A percentile compares a stretch with the other conserved stretches of the same genome.
Conservation (phyloP, 257 asterid genomes). For the Paulownia fortunei region DNA sequence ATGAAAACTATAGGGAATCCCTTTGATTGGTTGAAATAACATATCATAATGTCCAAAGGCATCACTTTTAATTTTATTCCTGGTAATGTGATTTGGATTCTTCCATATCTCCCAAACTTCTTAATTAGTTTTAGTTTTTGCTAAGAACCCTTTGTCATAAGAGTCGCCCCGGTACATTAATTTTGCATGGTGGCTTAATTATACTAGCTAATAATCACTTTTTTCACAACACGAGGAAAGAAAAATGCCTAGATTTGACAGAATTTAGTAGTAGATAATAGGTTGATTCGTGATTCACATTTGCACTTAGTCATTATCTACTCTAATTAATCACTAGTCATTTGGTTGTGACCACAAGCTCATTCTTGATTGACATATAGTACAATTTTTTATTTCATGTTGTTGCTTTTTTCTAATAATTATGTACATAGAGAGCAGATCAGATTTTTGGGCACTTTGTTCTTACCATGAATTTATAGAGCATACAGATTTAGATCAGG, state of each 20-base stretch:
- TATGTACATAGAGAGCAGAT: background rate
- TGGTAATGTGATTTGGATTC: conserved; percentile 28
- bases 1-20: conserved; percentile 35
- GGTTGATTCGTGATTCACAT: conserved; percentile 23
- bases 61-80: conserved; percentile 12
- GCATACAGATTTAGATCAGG: background rate
- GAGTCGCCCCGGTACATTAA: background rate
- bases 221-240: too few relatives aligned
- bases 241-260: conserved; percentile 19
- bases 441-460: background rate
- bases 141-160: background rate
- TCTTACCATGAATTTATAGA: background rate
- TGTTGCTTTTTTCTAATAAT: background rate
- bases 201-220: background rate
- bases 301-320: conserved; percentile 21
- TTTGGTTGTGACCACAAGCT: background rate
- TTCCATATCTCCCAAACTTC: background rate
- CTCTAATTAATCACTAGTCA: background rate
- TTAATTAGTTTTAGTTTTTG: background rate
- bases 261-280: background rate
- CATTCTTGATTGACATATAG: conserved; percentile 2
- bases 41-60: conserved; percentile 19
- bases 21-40: conserved; percentile 12
- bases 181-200: background rate
- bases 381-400: background rate